A percentile compares a stretch with the other conserved stretches of the same genome.
These are phyloP conservation scores for Bauhinia variegata DNA, from an alignment of 306 rosid species.

Conservation along the genomic window DNA sequence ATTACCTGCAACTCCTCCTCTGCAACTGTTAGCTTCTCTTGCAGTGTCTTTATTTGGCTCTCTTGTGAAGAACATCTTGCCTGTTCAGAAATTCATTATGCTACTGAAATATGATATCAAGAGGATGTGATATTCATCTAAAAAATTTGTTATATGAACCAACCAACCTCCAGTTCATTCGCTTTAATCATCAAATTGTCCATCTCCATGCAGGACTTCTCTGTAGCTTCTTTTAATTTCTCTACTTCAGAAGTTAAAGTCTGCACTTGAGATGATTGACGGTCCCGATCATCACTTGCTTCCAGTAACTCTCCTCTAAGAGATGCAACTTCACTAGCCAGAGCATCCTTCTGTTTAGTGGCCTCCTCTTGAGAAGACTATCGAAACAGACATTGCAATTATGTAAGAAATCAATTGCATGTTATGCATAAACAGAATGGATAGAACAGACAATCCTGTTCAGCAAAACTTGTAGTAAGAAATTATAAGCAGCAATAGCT, in stretches of 20 bases:
- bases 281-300: slow-evolving; percentile 79
- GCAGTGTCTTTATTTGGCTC: slow-evolving; percentile 57
- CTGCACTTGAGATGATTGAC: slow-evolving; percentile 61
- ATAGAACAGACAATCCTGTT: slow-evolving; percentile 12
- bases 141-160: slow-evolving; percentile 15
- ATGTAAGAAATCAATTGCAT: slow-evolving; percentile 13
- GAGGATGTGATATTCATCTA: slow-evolving; percentile 14
- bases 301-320: slow-evolving; percentile 76
- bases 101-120: slow-evolving; percentile 13
- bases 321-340: slow-evolving; percentile 67
- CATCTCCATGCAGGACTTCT: slow-evolving; percentile 61
- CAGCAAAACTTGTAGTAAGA: neutral
- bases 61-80: slow-evolving; percentile 70
- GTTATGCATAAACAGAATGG: slow-evolving; percentile 17
- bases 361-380: slow-evolving; percentile 96
- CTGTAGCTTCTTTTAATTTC: slow-evolving; percentile 65
- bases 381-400: slow-evolving; percentile 34
- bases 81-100: slow-evolving; percentile 51
- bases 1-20: slow-evolving; percentile 80
- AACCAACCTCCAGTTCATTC: slow-evolving; percentile 76
- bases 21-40: slow-evolving; percentile 61
- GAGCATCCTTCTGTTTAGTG: slow-evolving; percentile 76
- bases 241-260: slow-evolving; percentile 63
- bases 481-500: neutral
- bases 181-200: slow-evolving; percentile 56